Conservation (phyloP, 2,329 filamentous ascomycete genomes). For the Endocalyx cinctus region DNA sequence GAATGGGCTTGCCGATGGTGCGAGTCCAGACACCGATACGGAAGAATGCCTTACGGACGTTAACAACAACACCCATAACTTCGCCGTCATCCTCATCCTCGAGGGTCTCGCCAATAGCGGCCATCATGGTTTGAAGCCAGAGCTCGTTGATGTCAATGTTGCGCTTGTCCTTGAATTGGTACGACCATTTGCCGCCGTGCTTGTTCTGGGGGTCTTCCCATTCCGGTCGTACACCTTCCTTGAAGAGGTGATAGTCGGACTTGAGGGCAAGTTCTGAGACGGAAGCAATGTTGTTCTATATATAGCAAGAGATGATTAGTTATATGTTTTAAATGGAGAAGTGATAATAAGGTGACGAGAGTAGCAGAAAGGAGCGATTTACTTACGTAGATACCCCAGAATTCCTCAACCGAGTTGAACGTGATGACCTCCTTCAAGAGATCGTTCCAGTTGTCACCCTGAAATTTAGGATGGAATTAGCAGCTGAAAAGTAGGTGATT, state of each 20-base stretch:
- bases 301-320: constrained; percentile 13
- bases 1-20: constrained; percentile 81
- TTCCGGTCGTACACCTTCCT: constrained; percentile 91
- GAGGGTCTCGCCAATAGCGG: constrained; percentile 94
- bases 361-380: constrained; percentile 1
- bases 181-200: constrained; percentile 98
- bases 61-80: constrained; percentile 98
- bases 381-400: constrained; percentile 98
- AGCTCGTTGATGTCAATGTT: constrained; percentile 87
- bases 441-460: constrained; percentile 99
- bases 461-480: not conserved
- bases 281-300: constrained; percentile 96
- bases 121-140: constrained; percentile 96
- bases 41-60: constrained; percentile 97
- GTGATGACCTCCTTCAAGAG: constrained; percentile 97
- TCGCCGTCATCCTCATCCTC: constrained; percentile 93
- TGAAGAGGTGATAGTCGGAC: constrained; percentile 99
- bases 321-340: constrained; percentile 2
- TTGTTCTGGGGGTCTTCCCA: constrained; percentile 99
- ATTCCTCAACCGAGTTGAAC: constrained; percentile 97
- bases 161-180: constrained; percentile 95
- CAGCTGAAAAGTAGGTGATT: too few species aligned
- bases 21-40: constrained; percentile 97
- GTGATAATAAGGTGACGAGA: not conserved
- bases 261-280: constrained; percentile 95